phyloP scores from a whole-genome alignment of 176 grass and related monocot genomes.

The Oryza rufipogon region DNA sequence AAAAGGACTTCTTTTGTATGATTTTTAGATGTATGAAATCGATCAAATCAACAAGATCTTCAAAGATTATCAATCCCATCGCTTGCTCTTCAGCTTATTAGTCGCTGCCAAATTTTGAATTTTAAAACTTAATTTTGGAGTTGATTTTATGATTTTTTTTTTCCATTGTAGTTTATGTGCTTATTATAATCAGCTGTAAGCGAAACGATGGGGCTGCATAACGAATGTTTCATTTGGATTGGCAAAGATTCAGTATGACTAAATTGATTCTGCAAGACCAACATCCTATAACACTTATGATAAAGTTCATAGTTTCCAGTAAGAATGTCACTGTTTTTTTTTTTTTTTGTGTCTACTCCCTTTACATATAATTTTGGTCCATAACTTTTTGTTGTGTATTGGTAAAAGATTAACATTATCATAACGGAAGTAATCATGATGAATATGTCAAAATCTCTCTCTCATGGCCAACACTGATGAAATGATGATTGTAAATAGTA shows the following conservation, averaged over 20 bases:
- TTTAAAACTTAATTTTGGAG: too few relatives aligned
- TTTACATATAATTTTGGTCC: not conserved
- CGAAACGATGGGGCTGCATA: not conserved
- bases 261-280: conserved; percentile 1
- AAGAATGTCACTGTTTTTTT: not conserved
- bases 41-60: not conserved
- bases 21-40: not conserved
- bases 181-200: too few relatives aligned
- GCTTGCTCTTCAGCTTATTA: too few relatives aligned
- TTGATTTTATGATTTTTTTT: too few relatives aligned
- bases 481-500: not conserved
- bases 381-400: conserved; percentile 5
- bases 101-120: too few relatives aligned
- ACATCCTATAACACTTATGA: not conserved
- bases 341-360: not conserved
- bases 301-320: not conserved
- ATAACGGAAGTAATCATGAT: not conserved
- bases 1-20: not conserved
- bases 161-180: too few relatives aligned
- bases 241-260: not conserved
- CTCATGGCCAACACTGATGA: not conserved
- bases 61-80: not conserved
- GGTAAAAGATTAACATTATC: conserved; percentile 9
- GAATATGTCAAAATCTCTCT: not conserved
- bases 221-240: not conserved